Percentiles rank a stretch among this genome's conserved stretches.
phyloP scores from a whole-genome alignment of 1,139 yeast genomes.

The Geotrichum restrictum region DNA sequence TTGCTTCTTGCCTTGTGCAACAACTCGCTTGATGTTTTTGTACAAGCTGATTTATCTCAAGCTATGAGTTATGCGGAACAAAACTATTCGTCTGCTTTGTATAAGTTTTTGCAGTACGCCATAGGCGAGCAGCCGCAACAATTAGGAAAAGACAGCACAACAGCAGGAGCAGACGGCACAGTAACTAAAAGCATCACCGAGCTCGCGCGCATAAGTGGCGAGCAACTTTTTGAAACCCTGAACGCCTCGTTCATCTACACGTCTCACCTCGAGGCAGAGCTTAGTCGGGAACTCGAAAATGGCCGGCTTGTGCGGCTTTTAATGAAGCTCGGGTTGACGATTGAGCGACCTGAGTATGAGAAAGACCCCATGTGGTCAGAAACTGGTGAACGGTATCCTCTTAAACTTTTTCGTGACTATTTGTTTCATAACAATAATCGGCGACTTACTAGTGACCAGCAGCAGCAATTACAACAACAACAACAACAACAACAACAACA shows the following conservation, averaged over 20 bases:
- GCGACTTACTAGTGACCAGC: too few relatives aligned
- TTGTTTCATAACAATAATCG: too few relatives aligned
- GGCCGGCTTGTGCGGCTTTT: conserved; percentile 79
- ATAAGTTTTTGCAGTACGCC: conserved; percentile 24
- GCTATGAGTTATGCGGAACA: conserved; percentile 27
- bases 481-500: too few relatives aligned
- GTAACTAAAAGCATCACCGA: conserved; percentile 8
- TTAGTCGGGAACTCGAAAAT: conserved; percentile 77
- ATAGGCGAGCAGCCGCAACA: not conserved
- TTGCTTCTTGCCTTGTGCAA: conserved; percentile 54
- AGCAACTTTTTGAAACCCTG: conserved; percentile 30
- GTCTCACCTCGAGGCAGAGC: conserved; percentile 64
- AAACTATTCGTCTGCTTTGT: conserved; percentile 23
- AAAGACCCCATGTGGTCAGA: conserved; percentile 66
- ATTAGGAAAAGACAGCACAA: too few relatives aligned
- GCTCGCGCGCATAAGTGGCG: conserved; percentile 27
- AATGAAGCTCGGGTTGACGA: conserved; percentile 72
- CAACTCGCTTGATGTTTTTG: conserved; percentile 31
- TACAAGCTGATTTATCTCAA: conserved; percentile 26
- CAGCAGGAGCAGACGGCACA: not conserved
- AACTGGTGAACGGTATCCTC: conserved; percentile 69
- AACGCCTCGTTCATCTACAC: conserved; percentile 55
- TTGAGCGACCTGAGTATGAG: conserved; percentile 67
- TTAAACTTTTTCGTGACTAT: conserved; percentile 75
- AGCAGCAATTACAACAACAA: conserved; percentile 36